Conservation (phyloP, 2,329 filamentous ascomycete genomes). For the Cercospora sp. region DNA sequence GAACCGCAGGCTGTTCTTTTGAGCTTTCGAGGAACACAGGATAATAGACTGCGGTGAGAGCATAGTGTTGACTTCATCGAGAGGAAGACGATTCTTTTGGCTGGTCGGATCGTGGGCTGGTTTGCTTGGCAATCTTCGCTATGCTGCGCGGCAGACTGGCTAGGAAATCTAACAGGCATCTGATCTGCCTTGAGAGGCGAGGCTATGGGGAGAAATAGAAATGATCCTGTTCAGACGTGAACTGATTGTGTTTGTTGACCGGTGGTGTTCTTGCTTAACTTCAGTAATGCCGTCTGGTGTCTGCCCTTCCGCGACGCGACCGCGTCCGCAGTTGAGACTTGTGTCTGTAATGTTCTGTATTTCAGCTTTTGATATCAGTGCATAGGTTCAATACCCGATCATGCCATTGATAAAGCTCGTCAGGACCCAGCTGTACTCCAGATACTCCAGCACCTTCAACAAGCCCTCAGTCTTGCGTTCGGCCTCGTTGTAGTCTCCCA, state of each 20-base stretch:
- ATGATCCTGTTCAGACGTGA: neutral
- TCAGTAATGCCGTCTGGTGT: neutral
- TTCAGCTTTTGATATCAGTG: neutral
- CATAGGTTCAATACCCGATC: conserved; percentile 18
- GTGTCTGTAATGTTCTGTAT: neutral
- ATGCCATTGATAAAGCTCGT: conserved; percentile 35
- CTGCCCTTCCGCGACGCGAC: neutral
- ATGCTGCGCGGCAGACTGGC: neutral
- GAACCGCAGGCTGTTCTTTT: too few relatives aligned
- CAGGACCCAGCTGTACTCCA: conserved; percentile 41
- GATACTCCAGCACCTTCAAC: conserved; percentile 36
- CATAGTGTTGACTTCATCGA: too few relatives aligned
- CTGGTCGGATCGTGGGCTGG: too few relatives aligned
- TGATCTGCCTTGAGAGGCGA: neutral
- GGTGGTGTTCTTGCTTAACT: too few relatives aligned
- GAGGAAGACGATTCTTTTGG: too few relatives aligned
- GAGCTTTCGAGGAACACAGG: too few relatives aligned
- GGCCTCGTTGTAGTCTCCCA: conserved; percentile 40
- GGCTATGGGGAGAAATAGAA: neutral
- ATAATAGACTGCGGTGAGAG: too few relatives aligned
- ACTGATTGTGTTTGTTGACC: neutral
- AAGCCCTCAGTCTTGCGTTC: conserved; percentile 37
- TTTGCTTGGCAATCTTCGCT: neutral
- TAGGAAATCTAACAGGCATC: neutral
- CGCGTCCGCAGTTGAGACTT: neutral